phyloP scores from a whole-genome alignment of 1,284 basidiomycete genomes.

The Trichosporon ovoides region DNA sequence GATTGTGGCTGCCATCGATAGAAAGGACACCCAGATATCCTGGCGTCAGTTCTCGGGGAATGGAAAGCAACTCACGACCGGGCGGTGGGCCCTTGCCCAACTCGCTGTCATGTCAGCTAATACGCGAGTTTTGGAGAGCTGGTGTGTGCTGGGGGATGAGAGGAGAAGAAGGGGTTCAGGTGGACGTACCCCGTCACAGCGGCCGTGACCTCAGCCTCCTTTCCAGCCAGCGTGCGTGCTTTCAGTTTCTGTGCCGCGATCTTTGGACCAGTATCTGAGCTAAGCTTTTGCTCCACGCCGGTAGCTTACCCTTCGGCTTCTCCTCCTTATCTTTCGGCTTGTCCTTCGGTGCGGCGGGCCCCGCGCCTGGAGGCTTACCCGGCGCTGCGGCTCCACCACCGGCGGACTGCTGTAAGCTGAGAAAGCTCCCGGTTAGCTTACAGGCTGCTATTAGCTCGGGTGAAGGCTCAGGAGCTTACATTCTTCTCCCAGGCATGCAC shows the following conservation, averaged over 20 bases:
- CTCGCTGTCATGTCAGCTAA: conserved; percentile 26
- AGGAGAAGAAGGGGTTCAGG: too few relatives aligned
- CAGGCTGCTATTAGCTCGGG: too few relatives aligned
- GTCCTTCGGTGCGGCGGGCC: too few relatives aligned
- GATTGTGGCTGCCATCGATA: conserved; percentile 27
- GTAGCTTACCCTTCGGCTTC: background rate
- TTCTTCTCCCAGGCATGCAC: conserved; percentile 38
- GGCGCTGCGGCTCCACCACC: too few relatives aligned
- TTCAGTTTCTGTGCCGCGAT: too few relatives aligned
- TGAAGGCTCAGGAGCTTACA: conserved; percentile 15
- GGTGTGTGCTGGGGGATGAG: too few relatives aligned
- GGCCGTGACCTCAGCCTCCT: background rate
- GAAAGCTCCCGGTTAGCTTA: too few relatives aligned
- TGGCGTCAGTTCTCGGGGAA: conserved; percentile 9
- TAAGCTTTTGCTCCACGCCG: conserved; percentile 7
- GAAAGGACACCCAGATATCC: conserved; percentile 39
- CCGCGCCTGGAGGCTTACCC: too few relatives aligned
- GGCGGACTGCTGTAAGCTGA: too few relatives aligned
- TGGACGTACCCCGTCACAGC: conserved; percentile 25
- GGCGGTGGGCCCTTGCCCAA: conserved; percentile 33
- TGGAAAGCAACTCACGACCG: conserved; percentile 30
- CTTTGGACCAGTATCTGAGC: too few relatives aligned
- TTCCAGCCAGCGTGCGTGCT: background rate
- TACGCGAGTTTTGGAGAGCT: too few relatives aligned
- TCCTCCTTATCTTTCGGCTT: background rate